Conservation (phyloP, 2,329 filamentous ascomycete genomes). For the Nothophaeocryptopus gaeumannii region DNA sequence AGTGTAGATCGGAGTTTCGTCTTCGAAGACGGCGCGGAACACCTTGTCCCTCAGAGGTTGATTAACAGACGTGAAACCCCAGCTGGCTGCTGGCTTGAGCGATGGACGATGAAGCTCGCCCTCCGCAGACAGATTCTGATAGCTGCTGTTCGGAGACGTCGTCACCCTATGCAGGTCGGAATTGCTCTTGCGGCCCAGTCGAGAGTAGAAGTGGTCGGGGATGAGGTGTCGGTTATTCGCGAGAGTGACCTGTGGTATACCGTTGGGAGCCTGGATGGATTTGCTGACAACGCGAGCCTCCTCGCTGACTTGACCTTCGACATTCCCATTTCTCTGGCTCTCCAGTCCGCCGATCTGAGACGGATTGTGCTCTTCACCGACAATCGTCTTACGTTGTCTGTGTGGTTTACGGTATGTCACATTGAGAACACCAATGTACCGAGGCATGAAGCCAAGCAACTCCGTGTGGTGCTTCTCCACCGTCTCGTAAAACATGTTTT, state of each 20-base stretch:
- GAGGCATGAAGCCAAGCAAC: slow-evolving; percentile 84
- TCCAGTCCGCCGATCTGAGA: slow-evolving; percentile 16
- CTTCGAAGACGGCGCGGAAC: slow-evolving; percentile 77
- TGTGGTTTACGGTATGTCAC: slow-evolving; percentile 89
- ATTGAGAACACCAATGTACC: slow-evolving; percentile 95
- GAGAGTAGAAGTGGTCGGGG: slow-evolving; percentile 71
- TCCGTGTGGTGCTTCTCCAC: slow-evolving; percentile 89
- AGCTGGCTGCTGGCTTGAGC: slow-evolving; percentile 56
- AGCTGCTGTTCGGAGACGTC: slow-evolving; percentile 23
- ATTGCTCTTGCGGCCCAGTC: slow-evolving; percentile 48
- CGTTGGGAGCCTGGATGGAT: slow-evolving; percentile 68
- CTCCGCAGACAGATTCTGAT: neutral
- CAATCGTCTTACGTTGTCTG: slow-evolving; percentile 44
- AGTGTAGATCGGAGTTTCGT: neutral
- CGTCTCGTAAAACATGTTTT: slow-evolving; percentile 98
- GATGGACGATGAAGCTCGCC: slow-evolving; percentile 36
- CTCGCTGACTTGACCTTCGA: slow-evolving; percentile 20
- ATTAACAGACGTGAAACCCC: slow-evolving; percentile 92
- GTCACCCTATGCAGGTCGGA: slow-evolving; percentile 30
- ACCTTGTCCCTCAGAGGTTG: slow-evolving; percentile 84
- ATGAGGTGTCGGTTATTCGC: slow-evolving; percentile 93
- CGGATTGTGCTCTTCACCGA: slow-evolving; percentile 34
- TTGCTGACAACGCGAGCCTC: slow-evolving; percentile 62
- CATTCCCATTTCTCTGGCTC: slow-evolving; percentile 13
- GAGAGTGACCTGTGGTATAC: slow-evolving; percentile 83